A percentile compares a stretch with the other conserved stretches of the same genome.
Conservation (phyloP, 768 basidiomycete genomes). For the Punctularia strigosozonata region DNA sequence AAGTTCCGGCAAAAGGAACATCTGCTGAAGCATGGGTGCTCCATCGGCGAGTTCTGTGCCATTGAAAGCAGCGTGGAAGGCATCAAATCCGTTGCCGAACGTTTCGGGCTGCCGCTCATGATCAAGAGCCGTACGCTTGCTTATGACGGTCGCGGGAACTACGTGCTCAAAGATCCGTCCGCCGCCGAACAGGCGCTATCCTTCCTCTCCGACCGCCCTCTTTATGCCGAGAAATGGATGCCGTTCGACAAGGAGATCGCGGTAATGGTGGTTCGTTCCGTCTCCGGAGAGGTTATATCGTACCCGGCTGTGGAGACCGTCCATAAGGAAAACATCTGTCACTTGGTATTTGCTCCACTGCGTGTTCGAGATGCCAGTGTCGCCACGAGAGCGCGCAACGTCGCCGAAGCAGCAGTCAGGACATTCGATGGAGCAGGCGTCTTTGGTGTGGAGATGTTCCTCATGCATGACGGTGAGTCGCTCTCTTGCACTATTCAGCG, state of each 20-base stretch:
- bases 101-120: conserved; percentile 84
- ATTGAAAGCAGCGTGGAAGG: conserved; percentile 45
- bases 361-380: conserved; percentile 47
- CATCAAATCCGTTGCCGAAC: conserved; percentile 36
- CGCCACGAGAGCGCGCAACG: conserved; percentile 42
- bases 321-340: conserved; percentile 88
- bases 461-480: conserved; percentile 68
- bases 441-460: conserved; percentile 98
- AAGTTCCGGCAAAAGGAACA: conserved; percentile 55
- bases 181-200: conserved; percentile 42
- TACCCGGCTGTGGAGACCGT: conserved; percentile 94
- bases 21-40: conserved; percentile 35
- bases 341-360: conserved; percentile 85
- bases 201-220: conserved; percentile 52
- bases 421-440: conserved; percentile 83
- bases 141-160: conserved; percentile 95
- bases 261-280: conserved; percentile 89
- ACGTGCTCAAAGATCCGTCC: conserved; percentile 45
- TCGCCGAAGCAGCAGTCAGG: conserved; percentile 75
- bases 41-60: conserved; percentile 46
- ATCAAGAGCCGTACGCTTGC: conserved; percentile 91
- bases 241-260: conserved; percentile 85
- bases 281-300: conserved; percentile 57
- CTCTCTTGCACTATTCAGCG: background rate
- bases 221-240: conserved; percentile 94